Conservation (phyloP, 768 basidiomycete genomes). For the Tylopilus balloui region DNA sequence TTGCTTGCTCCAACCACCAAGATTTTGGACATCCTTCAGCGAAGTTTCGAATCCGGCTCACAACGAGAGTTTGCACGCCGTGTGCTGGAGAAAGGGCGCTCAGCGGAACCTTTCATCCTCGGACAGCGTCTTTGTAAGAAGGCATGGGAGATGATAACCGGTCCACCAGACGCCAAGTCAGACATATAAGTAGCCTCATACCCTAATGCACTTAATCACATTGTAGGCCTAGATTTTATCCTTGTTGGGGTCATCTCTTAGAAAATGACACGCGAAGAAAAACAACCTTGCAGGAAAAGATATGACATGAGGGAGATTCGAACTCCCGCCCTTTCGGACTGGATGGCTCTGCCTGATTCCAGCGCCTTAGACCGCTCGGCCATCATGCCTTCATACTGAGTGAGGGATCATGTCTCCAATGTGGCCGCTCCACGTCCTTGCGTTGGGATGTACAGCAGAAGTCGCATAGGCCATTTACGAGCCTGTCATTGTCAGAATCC, state of each 20-base stretch:
- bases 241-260: not conserved
- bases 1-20: constrained; percentile 55
- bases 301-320: constrained; percentile 33
- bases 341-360: constrained; percentile 41
- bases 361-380: constrained; percentile 61
- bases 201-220: constrained; percentile 13
- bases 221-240: constrained; percentile 9
- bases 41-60: constrained; percentile 54
- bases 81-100: constrained; percentile 61
- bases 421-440: too few relatives aligned
- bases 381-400: constrained; percentile 33
- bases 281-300: not conserved
- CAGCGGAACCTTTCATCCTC: constrained; percentile 52
- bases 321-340: constrained; percentile 36
- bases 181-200: constrained; percentile 24
- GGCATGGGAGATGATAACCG: constrained; percentile 38
- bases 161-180: constrained; percentile 26
- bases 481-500: too few relatives aligned
- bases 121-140: constrained; percentile 37
- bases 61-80: constrained; percentile 53
- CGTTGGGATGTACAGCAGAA: too few relatives aligned
- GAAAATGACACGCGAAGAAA: not conserved
- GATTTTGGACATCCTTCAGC: constrained; percentile 46
- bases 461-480: too few relatives aligned
- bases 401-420: not conserved